Conservation (phyloP, 148 eudicot genomes). For the Rhododendron kiyosumense region DNA sequence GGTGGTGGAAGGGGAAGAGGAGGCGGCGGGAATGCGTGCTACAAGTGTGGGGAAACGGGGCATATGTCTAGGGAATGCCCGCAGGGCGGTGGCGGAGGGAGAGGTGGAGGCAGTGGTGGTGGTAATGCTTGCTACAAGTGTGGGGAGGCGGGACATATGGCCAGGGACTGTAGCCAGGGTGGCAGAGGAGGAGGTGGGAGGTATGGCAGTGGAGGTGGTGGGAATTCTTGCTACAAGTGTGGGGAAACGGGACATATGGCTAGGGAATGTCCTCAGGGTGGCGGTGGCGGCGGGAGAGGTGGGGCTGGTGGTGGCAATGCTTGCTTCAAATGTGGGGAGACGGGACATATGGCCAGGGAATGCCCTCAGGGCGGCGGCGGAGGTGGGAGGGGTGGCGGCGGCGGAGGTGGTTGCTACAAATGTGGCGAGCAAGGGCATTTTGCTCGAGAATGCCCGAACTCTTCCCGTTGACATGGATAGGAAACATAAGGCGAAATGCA, state of each 20-base stretch:
- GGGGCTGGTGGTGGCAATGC: slow-evolving; percentile 5
- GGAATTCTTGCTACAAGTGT: not conserved
- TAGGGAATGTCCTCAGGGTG: slow-evolving; percentile 15
- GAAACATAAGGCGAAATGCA: not conserved
- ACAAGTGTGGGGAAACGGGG: slow-evolving; percentile 2
- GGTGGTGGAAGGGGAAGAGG: slow-evolving; percentile 45
- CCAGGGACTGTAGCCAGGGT: slow-evolving; percentile 1
- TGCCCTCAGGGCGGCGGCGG: slow-evolving; percentile 3
- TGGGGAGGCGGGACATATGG: not conserved
- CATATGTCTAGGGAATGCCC: slow-evolving; percentile 9
- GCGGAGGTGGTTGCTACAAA: slow-evolving; percentile 4
- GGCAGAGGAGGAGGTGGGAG: not conserved
- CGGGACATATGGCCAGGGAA: slow-evolving; percentile 8
- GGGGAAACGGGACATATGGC: slow-evolving; percentile 14
- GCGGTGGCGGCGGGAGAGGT: slow-evolving; percentile 19
- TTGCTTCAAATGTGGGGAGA: slow-evolving; percentile 6
- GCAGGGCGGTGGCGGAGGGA: not conserved
- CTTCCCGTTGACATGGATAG: not conserved
- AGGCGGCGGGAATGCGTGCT: not conserved
- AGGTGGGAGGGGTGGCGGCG: not conserved
- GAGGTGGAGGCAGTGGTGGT: slow-evolving; percentile 7
- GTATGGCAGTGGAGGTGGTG: slow-evolving; percentile 7
- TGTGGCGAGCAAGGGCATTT: slow-evolving; percentile 12
- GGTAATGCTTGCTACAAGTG: slow-evolving; percentile 4
- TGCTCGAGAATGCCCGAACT: slow-evolving; percentile 4